A percentile compares a stretch with the other conserved stretches of the same genome.
These are phyloP conservation scores for Lichtheimia hyalospora DNA, from an alignment of 371 early-diverging fungal genomes.

Conservation along the genomic window DNA sequence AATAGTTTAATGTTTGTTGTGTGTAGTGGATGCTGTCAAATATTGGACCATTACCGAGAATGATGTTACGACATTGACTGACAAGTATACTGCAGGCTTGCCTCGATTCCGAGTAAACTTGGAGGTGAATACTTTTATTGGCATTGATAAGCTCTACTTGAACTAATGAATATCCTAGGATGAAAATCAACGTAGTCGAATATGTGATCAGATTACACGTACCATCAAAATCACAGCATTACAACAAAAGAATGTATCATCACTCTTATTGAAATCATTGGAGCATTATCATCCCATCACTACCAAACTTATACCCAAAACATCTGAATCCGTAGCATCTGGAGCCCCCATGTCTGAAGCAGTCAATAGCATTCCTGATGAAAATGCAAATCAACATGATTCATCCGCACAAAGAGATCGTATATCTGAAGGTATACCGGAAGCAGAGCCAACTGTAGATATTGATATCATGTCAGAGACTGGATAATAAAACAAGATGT, in stretches of 20 bases:
- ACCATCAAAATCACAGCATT: conserved; percentile 8
- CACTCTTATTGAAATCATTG: conserved; percentile 8
- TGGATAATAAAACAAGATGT: too few relatives aligned
- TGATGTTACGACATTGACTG: conserved; percentile 10
- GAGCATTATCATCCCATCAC: conserved; percentile 8
- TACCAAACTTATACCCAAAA: neutral
- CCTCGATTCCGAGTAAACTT: neutral
- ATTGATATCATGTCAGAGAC: too few relatives aligned
- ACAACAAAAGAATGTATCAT: conserved; percentile 12
- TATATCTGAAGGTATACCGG: too few relatives aligned
- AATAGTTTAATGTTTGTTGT: neutral
- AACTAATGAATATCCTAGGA: neutral
- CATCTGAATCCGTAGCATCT: too few relatives aligned
- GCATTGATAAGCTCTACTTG: neutral
- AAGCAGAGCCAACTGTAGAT: too few relatives aligned
- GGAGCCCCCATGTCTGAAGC: too few relatives aligned
- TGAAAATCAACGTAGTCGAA: conserved; percentile 1
- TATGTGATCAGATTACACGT: conserved; percentile 10
- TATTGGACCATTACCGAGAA: conserved; percentile 16
- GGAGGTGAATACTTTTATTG: neutral
- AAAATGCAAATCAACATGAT: too few relatives aligned
- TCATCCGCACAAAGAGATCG: too few relatives aligned
- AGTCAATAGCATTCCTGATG: too few relatives aligned
- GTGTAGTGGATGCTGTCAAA: conserved; percentile 21
- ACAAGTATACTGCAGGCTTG: conserved; percentile 1